Base-by-base conservation (phyloP, 345 rosid species). In the Cochlearia excelsa region DNA sequence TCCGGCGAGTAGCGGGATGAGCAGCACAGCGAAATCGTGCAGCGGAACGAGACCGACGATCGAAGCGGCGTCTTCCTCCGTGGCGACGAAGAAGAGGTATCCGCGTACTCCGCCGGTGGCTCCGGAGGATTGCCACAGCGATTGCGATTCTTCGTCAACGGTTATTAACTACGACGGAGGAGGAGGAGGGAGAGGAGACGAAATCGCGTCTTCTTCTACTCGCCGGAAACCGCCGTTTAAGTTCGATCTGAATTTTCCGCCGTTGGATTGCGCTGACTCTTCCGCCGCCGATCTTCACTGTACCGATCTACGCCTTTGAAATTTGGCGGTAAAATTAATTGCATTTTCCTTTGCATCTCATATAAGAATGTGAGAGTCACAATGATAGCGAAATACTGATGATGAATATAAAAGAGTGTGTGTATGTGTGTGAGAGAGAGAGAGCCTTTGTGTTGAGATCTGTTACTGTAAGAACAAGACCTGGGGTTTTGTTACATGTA, bases 21-120 rank as follows among this genome's bases (percentile, higher is more conserved):
- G 97, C 77, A 84, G 95, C 75, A 90, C 97, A 28, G 95, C 86
- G 7, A 90, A 90, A 73, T 90, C 97, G 2, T 90, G 79, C 57
- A 90, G 92, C 47, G 92, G 95, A 9, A 92, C 97, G 0, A 73
- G 97, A 53, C 86, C 81, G n/a, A 57, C 66, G n/a, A 70, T 39
- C 49, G 63, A 30, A 7, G 63, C 56, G 8, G 63, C 63, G 35
- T 44, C 64, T 44, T 50, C 51, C 0, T 64, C 68, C 0, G 68
- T 64, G 3, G 57, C 64, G 3, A 67, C 75, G 1, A 53, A 51
- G 0, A 46, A 75, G 67, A 79, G 79, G 60, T 78, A 80, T 50
- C 85, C 80, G 2, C 72, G 84, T 74, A 67, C 80, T 45, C 84
- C 86, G 33, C 86, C 88, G 46, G 73, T 78, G 7, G 71, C 58